Evolutionary conservation across 352 stramenopile genomes (phyloP), one percentile per base, ranked within the genome.

Genomic region (Globisporangium cystogenes): DNA sequence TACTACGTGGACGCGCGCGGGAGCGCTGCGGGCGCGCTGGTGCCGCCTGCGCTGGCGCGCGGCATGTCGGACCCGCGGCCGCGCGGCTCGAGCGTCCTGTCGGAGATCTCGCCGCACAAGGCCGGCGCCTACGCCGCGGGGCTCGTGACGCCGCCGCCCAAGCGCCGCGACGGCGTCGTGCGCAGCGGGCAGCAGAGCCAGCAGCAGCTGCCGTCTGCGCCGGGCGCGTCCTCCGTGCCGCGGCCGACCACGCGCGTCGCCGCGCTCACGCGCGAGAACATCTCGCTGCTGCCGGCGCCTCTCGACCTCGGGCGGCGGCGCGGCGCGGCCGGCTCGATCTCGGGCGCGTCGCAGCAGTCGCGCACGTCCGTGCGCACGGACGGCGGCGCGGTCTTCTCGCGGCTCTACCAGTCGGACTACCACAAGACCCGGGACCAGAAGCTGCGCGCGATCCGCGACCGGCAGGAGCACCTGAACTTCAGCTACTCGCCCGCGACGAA

Each of bases 391-490:
- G 82, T 93, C 33, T 93, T 93, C 55, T 90, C 80, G 27, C 67
- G 82, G 11, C 59, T 93, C 52, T 93, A 93, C 51, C 80, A 93
- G 57, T 65, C 82, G n/a, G 78, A 93, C 57, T 88, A 82, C 55
- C 80, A 89, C 65, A 89, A 90, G 69, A 82, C 72, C 29, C 76
- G 80, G 26, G 82, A 91, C 16, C 67, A 74, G 51, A 91, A 87
- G 63, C 72, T 82, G 43, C 72, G 78, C 41, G 66, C 59, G 33
- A 72, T 86, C 23, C 75, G 76, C 42, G 76, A 90, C 42, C 76
- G 82, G 4, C 76, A 86, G 36, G 74, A 90, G n/a, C 74, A 59
- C 51, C 55, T 90, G 12, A 72, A 79, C 40, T 51, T 71, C 11
- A 72, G 55, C 55, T 85, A 89, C 41, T 68, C 78, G n/a, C 74